Evolutionary conservation across 2,329 filamentous ascomycete genomes (phyloP).

Genomic region (Aureobasidium sp.): DNA sequence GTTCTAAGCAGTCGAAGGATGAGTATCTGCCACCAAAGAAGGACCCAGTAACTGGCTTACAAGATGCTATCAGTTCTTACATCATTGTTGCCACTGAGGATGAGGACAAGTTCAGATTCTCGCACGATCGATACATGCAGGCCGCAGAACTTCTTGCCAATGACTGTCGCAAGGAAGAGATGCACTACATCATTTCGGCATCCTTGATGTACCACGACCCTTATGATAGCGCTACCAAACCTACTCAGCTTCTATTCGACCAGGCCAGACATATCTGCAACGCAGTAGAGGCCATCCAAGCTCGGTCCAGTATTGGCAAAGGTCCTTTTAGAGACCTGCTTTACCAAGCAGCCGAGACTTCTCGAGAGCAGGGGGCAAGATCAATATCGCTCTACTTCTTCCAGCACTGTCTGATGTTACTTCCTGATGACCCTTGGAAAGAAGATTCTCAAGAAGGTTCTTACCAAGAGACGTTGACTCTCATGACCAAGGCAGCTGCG

Average conservation of each 20-base stretch:
- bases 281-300: conserved; percentile 66
- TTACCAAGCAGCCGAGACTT: conserved; percentile 68
- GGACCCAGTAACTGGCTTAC: conserved; percentile 71
- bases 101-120: conserved; percentile 80
- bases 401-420: conserved; percentile 64
- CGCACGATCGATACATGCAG: conserved; percentile 79
- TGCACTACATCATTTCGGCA: conserved; percentile 87
- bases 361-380: conserved; percentile 74
- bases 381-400: conserved; percentile 80
- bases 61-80: conserved; percentile 71
- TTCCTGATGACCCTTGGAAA: conserved; percentile 74
- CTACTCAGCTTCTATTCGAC: conserved; percentile 53
- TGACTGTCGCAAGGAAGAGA: conserved; percentile 59
- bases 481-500: conserved; percentile 74
- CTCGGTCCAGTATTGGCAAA: conserved; percentile 45
- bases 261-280: conserved; percentile 77
- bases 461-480: conserved; percentile 77
- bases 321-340: conserved; percentile 62
- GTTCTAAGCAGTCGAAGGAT: conserved; percentile 46
- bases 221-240: conserved; percentile 49
- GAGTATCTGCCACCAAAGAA: conserved; percentile 52
- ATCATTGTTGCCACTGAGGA: conserved; percentile 74
- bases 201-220: conserved; percentile 66
- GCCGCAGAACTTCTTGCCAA: conserved; percentile 67
- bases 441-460: conserved; percentile 58